Evolutionary conservation across 2,329 filamentous ascomycete species (phyloP), one percentile per base, ranked within the genome.

Genomic region (Cytospora chrysosperma): DNA sequence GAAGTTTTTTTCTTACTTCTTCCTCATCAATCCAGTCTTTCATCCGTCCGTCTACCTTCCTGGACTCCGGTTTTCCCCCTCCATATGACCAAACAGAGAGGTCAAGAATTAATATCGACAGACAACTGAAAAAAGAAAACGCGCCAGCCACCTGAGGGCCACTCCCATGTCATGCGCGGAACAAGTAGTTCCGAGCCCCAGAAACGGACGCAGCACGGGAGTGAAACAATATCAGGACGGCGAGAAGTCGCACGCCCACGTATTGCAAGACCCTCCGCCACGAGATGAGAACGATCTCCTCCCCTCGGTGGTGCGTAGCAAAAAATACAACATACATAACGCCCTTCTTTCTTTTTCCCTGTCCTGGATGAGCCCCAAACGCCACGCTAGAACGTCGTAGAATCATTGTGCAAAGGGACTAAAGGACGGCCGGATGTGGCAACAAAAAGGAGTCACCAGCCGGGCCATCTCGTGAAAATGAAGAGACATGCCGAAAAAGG

Each of bases 371-470:
- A 27, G 26, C 40, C 40, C 58, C 58, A 26, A 61, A 61, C 58
- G 51, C 58, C 58, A 54, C 37, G 58, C 58, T 61, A 61, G 47
- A 55, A 55, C 28, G 51, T 61, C 51, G 47, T 32, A 24, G 27
- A 32, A 28, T 9, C 58, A 27, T 5, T n/a, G 19, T 8, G 8
- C 30, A 30, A 52, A 13, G 17, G 21, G 26, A 49, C n/a, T 49
- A 27, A 43, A n/a, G 26, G n/a, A 3, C 13, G 34, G n/a, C 26
- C n/a, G n/a, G 26, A 47, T 34, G 52, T n/a, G n/a, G 40, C 40
- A 30, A 28, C 32, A 30, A 19, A 15, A 30, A 7, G 49, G n/a
- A 60, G 27, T 34, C 32, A 49, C 13, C 27, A 49, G 37, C 9
- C 21, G 28, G n/a, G 37, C n/a, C 19, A 26, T 34, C 40, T 43